phyloP scores from a whole-genome alignment of 2,329 filamentous ascomycete species.

The Magnaporthiopsis poae region DNA sequence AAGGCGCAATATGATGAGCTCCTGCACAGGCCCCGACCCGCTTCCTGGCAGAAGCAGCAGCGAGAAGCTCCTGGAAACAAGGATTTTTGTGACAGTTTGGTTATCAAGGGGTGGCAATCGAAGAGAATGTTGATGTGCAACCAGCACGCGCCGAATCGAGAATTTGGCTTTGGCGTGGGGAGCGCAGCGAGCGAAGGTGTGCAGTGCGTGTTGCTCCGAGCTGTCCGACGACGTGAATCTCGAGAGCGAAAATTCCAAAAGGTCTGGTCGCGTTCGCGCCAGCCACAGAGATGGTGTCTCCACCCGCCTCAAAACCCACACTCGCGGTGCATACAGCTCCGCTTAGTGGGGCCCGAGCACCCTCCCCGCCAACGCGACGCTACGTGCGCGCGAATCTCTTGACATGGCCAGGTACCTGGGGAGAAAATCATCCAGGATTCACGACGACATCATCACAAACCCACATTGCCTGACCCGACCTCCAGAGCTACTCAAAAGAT shows the following conservation, averaged over 20 bases:
- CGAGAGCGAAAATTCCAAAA: slow-evolving; percentile 2
- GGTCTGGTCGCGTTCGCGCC: slow-evolving; percentile 2
- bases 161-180: background rate
- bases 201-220: background rate
- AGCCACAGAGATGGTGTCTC: background rate
- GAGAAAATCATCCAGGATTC: background rate
- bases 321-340: no score
- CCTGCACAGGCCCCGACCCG: background rate
- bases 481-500: background rate
- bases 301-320: slow-evolving; percentile 2
- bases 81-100: background rate
- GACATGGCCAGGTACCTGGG: background rate
- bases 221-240: background rate
- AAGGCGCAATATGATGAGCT: background rate
- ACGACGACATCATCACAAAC: no score
- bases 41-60: background rate
- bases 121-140: background rate
- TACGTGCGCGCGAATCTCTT: background rate
- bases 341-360: no score
- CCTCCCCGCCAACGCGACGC: background rate
- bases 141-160: background rate
- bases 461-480: no score
- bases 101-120: background rate
- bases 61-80: background rate
- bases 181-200: background rate